phyloP scores from a whole-genome alignment of 495 filamentous ascomycete genomes.

The Tuber brumale region DNA sequence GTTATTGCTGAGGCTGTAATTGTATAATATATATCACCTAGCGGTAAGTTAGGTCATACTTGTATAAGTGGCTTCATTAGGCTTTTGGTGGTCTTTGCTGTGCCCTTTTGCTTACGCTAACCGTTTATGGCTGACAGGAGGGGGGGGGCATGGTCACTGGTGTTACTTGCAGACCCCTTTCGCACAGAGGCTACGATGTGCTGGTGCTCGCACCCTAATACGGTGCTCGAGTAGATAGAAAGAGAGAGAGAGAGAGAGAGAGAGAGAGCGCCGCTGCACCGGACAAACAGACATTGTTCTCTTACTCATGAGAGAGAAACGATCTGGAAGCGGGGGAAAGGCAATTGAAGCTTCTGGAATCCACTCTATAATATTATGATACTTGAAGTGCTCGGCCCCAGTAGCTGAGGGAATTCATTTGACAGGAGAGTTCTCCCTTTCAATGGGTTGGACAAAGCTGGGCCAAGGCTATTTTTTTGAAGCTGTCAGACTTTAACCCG shows the following conservation, averaged over 20 bases:
- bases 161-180: neutral
- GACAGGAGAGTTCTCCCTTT: neutral
- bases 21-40: neutral
- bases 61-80: neutral
- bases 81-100: neutral
- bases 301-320: neutral
- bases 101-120: neutral
- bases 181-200: neutral
- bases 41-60: neutral
- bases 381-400: neutral
- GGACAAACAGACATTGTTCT: neutral
- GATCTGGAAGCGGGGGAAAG: neutral
- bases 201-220: neutral
- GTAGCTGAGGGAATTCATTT: neutral
- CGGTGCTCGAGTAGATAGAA: no score
- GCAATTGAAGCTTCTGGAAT: neutral
- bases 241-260: no score
- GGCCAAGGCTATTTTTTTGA: neutral
- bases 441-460: neutral
- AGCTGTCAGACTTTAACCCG: slow-evolving; percentile 20
- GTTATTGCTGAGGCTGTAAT: neutral
- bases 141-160: neutral
- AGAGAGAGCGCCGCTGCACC: neutral
- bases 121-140: neutral
- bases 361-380: neutral